A percentile compares a stretch with the other conserved stretches of the same genome.
These are phyloP conservation scores for Immersiporthe knoxdaviesiana DNA, from an alignment of 2,329 filamentous ascomycete species.

Conservation along the genomic window DNA sequence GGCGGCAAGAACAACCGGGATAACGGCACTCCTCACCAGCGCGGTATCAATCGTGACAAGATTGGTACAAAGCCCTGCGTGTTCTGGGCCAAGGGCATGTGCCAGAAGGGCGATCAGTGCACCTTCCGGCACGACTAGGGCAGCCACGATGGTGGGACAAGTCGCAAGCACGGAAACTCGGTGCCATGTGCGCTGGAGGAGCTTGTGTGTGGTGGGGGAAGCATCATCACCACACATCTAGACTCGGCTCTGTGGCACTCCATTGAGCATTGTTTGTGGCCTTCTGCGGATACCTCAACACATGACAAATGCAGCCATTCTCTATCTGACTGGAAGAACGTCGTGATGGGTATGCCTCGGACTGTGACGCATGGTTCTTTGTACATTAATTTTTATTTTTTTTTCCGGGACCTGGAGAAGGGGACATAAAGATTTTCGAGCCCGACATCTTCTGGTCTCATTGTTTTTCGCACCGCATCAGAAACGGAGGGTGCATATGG, in stretches of 20 bases:
- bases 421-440: background rate
- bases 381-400: background rate
- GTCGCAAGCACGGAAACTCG: background rate
- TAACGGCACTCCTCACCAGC: conserved; percentile 37
- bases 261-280: background rate
- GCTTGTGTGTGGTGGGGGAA: too few relatives aligned
- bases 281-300: background rate
- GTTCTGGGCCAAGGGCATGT: conserved; percentile 73
- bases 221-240: too few relatives aligned
- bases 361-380: background rate
- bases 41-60: conserved; percentile 57
- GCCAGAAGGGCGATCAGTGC: conserved; percentile 73
- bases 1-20: conserved; percentile 38
- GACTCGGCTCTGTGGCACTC: background rate
- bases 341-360: background rate
- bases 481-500: background rate
- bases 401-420: background rate
- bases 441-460: background rate
- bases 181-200: background rate
- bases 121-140: conserved; percentile 70
- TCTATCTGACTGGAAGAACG: background rate
- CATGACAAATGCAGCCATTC: background rate
- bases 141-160: background rate
- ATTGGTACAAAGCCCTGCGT: conserved; percentile 70
- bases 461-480: background rate